phyloP scores from a whole-genome alignment of 805 yeast species.

The Danielozyma ontarioensis region DNA sequence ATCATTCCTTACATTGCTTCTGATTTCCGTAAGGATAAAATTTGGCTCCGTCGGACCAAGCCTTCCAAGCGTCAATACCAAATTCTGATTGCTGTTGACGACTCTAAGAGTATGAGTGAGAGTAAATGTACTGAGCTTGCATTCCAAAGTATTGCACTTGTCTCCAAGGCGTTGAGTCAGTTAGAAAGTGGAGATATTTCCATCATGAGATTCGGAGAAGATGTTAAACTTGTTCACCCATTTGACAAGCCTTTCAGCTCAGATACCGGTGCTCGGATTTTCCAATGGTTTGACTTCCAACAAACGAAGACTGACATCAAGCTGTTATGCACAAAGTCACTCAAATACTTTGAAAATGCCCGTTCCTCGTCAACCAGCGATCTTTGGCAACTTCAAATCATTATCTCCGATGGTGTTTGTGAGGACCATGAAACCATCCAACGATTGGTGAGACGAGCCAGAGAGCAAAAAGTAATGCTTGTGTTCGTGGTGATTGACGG shows the following conservation, averaged over 20 bases:
- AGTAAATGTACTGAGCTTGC: conserved; percentile 87
- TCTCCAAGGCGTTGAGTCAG: conserved; percentile 88
- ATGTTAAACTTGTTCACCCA: conserved; percentile 78
- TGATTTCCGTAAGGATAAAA: conserved; percentile 94
- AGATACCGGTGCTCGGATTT: conserved; percentile 77
- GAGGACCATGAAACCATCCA: conserved; percentile 86
- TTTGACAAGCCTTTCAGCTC: conserved; percentile 77
- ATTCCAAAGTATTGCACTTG: conserved; percentile 89
- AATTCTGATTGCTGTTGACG: conserved; percentile 95
- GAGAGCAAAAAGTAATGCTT: conserved; percentile 89
- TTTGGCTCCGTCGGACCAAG: conserved; percentile 95
- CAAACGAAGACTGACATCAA: conserved; percentile 84
- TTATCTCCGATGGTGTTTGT: conserved; percentile 94
- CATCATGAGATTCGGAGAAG: conserved; percentile 85
- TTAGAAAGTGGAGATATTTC: conserved; percentile 92
- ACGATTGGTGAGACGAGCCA: conserved; percentile 81
- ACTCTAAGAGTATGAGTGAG: conserved; percentile 96
- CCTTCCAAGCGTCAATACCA: conserved; percentile 97
- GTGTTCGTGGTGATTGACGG: conserved; percentile 95
- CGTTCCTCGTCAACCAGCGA: conserved; percentile 45
- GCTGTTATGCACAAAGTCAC: conserved; percentile 64
- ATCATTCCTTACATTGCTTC: conserved; percentile 97
- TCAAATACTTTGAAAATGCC: conserved; percentile 66
- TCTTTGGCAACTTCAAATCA: conserved; percentile 89
- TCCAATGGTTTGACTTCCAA: conserved; percentile 87